A percentile compares a stretch with the other conserved stretches of the same genome.
These are phyloP conservation scores for Psidium guajava DNA, from an alignment of 345 rosid genomes.

Conservation along the genomic window DNA sequence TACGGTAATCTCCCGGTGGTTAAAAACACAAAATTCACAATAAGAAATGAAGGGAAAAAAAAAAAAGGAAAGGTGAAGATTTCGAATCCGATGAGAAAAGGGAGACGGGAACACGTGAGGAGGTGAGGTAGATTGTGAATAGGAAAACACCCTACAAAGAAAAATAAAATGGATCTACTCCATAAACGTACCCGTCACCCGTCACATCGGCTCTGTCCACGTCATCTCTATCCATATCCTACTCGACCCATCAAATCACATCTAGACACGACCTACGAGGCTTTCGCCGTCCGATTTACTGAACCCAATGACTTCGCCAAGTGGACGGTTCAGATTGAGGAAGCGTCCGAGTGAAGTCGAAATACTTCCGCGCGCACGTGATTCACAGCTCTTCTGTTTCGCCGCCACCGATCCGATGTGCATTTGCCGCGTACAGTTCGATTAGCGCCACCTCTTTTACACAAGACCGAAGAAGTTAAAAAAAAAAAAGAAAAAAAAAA, in stretches of 20 bases:
- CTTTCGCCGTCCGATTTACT: background rate
- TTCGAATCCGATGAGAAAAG: no score
- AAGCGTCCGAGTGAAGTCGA: background rate
- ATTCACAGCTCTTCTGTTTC: background rate
- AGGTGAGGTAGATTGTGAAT: no score
- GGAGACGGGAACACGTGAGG: no score
- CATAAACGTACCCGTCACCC: background rate
- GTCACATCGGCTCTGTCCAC: background rate
- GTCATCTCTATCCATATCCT: background rate
- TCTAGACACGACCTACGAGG: background rate
- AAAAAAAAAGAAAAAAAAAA: background rate
- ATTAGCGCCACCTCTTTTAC: background rate
- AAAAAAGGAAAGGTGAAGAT: no score
- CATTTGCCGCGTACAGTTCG: background rate
- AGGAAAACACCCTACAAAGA: no score
- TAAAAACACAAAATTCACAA: no score
- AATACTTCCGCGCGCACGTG: background rate
- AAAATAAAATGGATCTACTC: no score
- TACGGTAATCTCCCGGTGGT: no score
- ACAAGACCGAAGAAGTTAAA: background rate
- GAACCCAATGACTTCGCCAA: background rate
- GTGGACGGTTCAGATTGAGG: background rate
- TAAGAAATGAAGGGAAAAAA: no score
- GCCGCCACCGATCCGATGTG: background rate
- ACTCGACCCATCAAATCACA: background rate